Conservation (phyloP, 2,329 filamentous ascomycete genomes). For the Karstenula rhodostoma region DNA sequence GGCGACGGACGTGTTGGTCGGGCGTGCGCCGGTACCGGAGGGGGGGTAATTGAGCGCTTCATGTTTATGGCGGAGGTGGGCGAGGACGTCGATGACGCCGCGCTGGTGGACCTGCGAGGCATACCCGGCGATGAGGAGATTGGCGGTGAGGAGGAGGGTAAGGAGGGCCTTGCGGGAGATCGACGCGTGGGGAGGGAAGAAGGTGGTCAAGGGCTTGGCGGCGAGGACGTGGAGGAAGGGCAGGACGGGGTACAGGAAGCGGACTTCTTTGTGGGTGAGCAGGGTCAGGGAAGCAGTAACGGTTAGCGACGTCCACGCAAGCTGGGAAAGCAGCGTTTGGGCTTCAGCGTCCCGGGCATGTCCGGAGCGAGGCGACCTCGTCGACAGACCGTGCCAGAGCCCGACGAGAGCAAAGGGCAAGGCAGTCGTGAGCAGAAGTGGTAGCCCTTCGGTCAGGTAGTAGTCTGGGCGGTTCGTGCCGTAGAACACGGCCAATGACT, state of each 20-base stretch:
- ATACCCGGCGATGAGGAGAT: slow-evolving; percentile 76
- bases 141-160: slow-evolving; percentile 65
- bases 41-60: slow-evolving; percentile 70
- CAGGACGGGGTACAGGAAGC: slow-evolving; percentile 93
- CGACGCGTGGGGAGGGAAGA: slow-evolving; percentile 61
- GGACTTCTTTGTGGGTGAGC: slow-evolving; percentile 94
- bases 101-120: slow-evolving; percentile 77
- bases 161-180: slow-evolving; percentile 60
- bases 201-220: slow-evolving; percentile 70
- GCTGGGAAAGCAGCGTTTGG: slow-evolving; percentile 31
- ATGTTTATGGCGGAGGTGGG: slow-evolving; percentile 78
- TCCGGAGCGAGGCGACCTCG: background rate
- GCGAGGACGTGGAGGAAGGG: slow-evolving; percentile 85
- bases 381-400: slow-evolving; percentile 59
- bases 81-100: slow-evolving; percentile 77
- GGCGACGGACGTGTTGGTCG: slow-evolving; percentile 62
- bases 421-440: slow-evolving; percentile 82
- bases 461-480: slow-evolving; percentile 91
- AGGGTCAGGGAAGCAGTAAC: slow-evolving; percentile 73
- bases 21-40: slow-evolving; percentile 53
- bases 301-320: slow-evolving; percentile 59
- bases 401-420: slow-evolving; percentile 78
- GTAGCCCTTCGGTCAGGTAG: slow-evolving; percentile 88
- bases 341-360: slow-evolving; percentile 19
- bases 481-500: slow-evolving; percentile 91